Base-by-base conservation (phyloP, 2,329 filamentous ascomycete species). In the Lojkania enalia region DNA sequence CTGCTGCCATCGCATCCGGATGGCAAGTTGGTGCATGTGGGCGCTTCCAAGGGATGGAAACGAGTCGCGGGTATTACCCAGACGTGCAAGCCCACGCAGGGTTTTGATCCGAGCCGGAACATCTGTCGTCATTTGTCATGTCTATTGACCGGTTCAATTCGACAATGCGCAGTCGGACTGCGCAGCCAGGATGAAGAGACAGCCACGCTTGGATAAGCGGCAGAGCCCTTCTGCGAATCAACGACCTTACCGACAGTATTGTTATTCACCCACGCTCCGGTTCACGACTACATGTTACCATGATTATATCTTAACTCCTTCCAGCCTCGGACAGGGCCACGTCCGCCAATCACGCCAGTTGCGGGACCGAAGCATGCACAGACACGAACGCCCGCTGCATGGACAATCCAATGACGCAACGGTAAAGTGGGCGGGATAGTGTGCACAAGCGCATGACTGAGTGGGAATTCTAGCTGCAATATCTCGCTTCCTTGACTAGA, bases 21-120 rank as follows among this genome's bases (percentile, higher is more conserved):
- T 75, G 71, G 70, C 59, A 63, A 12, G 57, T 66, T 5, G 70
- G 69, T n/a, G 57, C 63, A 18, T 71, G 73, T 49, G 67, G 72
- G 19, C 64, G 73, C 5, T 76, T 72, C 49, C 71, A 75, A 51
- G 74, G 74, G 42, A 69, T 75, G 51, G 72, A 74, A 35, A 69
- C 66, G 12, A 76, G 73, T 50, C 72, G 72, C 16, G 74, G 74
- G 20, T 75, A 72, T 51, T 77, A 73, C 46, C 73, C 72, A 12
- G 71, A 75, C 37, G 59, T 76, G 18, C 66, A 69, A 35, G 58
- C 71, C 19, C 67, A 69, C 42, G 60, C 70, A 35, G 66, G 64
- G 5, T 74, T 69, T 48, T 72, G 57, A 69, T 30, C 31, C 33
- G 42, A 36, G 30, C 20, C 32, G 14, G n/a, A 14, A 12, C 11